Evolutionary conservation across 495 filamentous ascomycete species (phyloP).

Genomic region (Aspergillus sclerotiicarbonarius): DNA sequence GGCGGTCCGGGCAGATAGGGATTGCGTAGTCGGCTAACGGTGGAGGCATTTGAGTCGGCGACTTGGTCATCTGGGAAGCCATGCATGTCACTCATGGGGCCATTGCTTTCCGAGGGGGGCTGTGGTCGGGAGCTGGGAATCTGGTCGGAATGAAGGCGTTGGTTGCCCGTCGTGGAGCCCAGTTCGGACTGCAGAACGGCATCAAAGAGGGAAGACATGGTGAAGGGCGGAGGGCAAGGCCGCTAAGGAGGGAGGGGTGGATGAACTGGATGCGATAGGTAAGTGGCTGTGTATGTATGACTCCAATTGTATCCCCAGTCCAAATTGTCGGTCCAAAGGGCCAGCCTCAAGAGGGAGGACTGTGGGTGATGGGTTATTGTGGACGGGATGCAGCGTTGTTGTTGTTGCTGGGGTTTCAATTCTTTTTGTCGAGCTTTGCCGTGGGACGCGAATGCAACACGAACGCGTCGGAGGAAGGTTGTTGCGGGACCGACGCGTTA

Average conservation of each 20-base stretch:
- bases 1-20: slow-evolving; percentile 66
- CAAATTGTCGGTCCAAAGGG: slow-evolving; percentile 1
- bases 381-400: neutral
- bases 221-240: slow-evolving; percentile 26
- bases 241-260: slow-evolving; percentile 7
- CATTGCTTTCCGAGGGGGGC: slow-evolving; percentile 52
- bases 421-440: slow-evolving; percentile 9
- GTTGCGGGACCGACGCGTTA: slow-evolving; percentile 34
- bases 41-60: slow-evolving; percentile 51
- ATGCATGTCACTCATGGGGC: slow-evolving; percentile 53
- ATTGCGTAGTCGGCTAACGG: slow-evolving; percentile 57
- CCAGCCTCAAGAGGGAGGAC: neutral
- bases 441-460: slow-evolving; percentile 31
- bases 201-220: slow-evolving; percentile 54
- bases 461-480: slow-evolving; percentile 32
- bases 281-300: neutral
- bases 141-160: slow-evolving; percentile 39
- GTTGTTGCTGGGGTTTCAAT: slow-evolving; percentile 8
- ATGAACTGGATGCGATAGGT: neutral
- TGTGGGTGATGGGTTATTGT: neutral
- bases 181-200: slow-evolving; percentile 51
- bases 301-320: neutral
- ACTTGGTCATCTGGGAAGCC: slow-evolving; percentile 61
- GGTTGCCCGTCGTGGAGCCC: slow-evolving; percentile 38
- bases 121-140: slow-evolving; percentile 45